phyloP scores from a whole-genome alignment of 2,329 filamentous ascomycete genomes.

The Colletotrichum scovillei region DNA sequence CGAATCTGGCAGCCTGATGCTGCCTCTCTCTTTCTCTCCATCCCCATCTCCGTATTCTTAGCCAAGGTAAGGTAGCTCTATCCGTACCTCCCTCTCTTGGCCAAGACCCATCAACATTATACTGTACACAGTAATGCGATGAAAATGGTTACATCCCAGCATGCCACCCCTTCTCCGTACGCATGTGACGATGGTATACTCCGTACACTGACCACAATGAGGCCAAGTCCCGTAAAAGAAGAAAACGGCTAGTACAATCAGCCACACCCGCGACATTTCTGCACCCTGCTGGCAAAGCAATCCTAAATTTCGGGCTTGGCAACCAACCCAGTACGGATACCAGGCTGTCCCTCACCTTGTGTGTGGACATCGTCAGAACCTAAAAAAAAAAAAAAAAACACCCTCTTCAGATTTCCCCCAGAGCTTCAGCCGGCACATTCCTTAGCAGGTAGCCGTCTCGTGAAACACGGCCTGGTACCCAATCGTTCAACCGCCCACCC shows the following conservation, averaged over 20 bases:
- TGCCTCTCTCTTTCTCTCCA: no score
- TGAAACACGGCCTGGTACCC: constrained; percentile 7
- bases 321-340: not conserved
- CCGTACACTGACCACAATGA: not conserved
- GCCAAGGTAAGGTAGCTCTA: no score
- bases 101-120: no score
- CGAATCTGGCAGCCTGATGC: no score
- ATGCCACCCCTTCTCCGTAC: not conserved
- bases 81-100: no score
- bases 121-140: no score
- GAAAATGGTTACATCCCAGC: no score
- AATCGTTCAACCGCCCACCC: not conserved
- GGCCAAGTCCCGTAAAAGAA: not conserved
- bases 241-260: not conserved
- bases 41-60: no score
- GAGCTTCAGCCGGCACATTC: not conserved
- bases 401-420: constrained; percentile 9
- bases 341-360: not conserved
- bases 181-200: not conserved
- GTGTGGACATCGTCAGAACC: constrained; percentile 26
- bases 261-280: not conserved
- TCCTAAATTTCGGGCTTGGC: not conserved
- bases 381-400: not conserved
- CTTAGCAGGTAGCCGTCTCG: not conserved
- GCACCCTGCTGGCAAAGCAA: constrained; percentile 7